phyloP scores from a whole-genome alignment of 169 alveolate species.

The Cyclospora cayetanensis region DNA sequence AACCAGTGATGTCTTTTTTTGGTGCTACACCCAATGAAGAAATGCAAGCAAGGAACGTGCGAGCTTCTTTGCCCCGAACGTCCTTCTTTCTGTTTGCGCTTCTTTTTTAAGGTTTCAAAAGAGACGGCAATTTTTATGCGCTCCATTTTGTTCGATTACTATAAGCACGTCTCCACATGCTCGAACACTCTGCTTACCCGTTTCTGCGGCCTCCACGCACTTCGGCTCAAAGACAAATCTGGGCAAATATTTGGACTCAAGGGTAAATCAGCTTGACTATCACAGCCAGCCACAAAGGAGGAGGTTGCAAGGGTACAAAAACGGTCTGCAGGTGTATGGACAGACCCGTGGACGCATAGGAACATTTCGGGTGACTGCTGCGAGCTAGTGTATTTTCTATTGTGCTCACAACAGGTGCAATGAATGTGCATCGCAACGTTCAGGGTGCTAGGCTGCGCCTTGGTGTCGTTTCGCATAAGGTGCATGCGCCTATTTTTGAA shows the following conservation, averaged over 20 bases:
- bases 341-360: neutral
- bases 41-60: too few relatives aligned
- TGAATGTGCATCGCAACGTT: too few relatives aligned
- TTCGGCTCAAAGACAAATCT: conserved; percentile 82
- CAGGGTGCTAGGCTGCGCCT: neutral
- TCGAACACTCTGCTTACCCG: conserved; percentile 83
- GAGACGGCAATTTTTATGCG: conserved; percentile 78
- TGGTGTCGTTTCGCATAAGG: neutral
- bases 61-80: neutral
- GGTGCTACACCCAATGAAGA: too few relatives aligned
- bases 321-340: neutral
- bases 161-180: conserved; percentile 76
- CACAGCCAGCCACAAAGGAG: neutral
- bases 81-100: neutral
- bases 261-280: neutral
- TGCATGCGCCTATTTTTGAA: neutral
- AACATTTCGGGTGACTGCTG: too few relatives aligned
- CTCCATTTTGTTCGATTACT: conserved; percentile 75
- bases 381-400: too few relatives aligned
- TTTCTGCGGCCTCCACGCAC: conserved; percentile 92
- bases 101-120: conserved; percentile 68
- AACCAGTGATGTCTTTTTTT: too few relatives aligned
- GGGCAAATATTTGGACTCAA: conserved; percentile 10
- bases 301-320: neutral
- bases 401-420: too few relatives aligned